Conservation (phyloP, 345 rosid species). For the Salix exigua region DNA sequence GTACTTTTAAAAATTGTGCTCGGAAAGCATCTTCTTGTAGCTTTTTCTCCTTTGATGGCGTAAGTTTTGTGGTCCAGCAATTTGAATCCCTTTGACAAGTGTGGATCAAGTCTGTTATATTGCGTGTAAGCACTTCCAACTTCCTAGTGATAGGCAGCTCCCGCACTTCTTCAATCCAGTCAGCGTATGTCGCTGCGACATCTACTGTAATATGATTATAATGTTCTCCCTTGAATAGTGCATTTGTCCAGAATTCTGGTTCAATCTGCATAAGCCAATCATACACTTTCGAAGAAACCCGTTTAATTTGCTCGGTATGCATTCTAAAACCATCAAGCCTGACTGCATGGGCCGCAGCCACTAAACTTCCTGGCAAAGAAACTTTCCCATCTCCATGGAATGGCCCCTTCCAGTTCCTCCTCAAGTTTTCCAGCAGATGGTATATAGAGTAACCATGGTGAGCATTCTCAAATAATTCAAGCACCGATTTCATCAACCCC, state of each 20-base stretch:
- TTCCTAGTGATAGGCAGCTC: slow-evolving; percentile 67
- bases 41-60: slow-evolving; percentile 68
- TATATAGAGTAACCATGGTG: slow-evolving; percentile 69
- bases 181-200: slow-evolving; percentile 50
- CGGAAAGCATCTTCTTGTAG: slow-evolving; percentile 51
- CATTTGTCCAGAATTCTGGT: slow-evolving; percentile 63
- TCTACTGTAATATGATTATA: slow-evolving; percentile 57
- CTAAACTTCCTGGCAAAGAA: slow-evolving; percentile 53
- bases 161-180: slow-evolving; percentile 72
- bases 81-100: slow-evolving; percentile 39
- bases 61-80: slow-evolving; percentile 56
- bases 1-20: slow-evolving; percentile 50
- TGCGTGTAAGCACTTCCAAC: slow-evolving; percentile 45
- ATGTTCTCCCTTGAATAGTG: slow-evolving; percentile 67
- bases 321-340: slow-evolving; percentile 53
- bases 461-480: slow-evolving; percentile 61
- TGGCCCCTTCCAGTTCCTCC: slow-evolving; percentile 46
- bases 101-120: slow-evolving; percentile 54
- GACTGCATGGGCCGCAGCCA: slow-evolving; percentile 75
- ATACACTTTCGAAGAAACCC: slow-evolving; percentile 61
- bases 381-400: slow-evolving; percentile 78
- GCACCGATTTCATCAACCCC: slow-evolving; percentile 50
- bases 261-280: slow-evolving; percentile 79
- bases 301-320: slow-evolving; percentile 55
- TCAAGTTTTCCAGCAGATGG: slow-evolving; percentile 68